phyloP scores from a whole-genome alignment of 1,284 basidiomycete genomes.

The Testicularia cyperi region DNA sequence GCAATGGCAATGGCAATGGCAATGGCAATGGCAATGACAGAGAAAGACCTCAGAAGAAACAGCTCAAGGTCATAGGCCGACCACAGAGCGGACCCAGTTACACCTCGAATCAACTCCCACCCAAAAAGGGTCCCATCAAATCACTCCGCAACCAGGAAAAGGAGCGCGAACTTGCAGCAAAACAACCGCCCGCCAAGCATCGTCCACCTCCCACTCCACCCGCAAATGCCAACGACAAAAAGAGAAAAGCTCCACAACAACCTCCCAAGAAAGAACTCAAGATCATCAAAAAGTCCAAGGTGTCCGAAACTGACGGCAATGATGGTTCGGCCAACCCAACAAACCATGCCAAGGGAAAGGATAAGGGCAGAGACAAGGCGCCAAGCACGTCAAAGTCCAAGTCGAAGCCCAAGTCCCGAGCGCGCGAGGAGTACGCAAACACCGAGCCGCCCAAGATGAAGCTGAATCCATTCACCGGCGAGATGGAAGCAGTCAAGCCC shows the following conservation, averaged over 20 bases:
- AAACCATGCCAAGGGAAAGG: neutral
- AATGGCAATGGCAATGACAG: too few species aligned
- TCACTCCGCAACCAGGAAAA: constrained; percentile 32
- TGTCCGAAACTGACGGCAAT: neutral
- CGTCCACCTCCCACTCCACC: too few species aligned
- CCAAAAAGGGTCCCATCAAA: constrained; percentile 20
- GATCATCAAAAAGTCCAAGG: constrained; percentile 23
- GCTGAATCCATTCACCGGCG: constrained; percentile 36
- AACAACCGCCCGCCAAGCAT: neutral
- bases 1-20: constrained; percentile 1
- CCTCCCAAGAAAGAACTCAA: constrained; percentile 13
- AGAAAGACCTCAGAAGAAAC: too few species aligned
- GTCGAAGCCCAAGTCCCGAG: too few species aligned
- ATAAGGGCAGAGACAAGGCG: neutral
- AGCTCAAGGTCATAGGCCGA: constrained; percentile 17
- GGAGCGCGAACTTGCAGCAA: constrained; percentile 15
- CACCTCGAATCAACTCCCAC: constrained; percentile 7
- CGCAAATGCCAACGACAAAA: too few species aligned
- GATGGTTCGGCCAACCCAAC: neutral
- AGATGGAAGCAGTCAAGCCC: constrained; percentile 10
- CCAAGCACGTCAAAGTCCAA: too few species aligned
- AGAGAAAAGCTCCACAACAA: constrained; percentile 11
- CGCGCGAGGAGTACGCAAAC: too few species aligned
- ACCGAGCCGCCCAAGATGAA: constrained; percentile 1
- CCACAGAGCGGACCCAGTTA: constrained; percentile 12